Percentiles rank a stretch among this genome's conserved stretches.
Evolutionary conservation across 2,329 filamentous ascomycete species (phyloP).

Genomic region (Bipolaris zeicola): DNA sequence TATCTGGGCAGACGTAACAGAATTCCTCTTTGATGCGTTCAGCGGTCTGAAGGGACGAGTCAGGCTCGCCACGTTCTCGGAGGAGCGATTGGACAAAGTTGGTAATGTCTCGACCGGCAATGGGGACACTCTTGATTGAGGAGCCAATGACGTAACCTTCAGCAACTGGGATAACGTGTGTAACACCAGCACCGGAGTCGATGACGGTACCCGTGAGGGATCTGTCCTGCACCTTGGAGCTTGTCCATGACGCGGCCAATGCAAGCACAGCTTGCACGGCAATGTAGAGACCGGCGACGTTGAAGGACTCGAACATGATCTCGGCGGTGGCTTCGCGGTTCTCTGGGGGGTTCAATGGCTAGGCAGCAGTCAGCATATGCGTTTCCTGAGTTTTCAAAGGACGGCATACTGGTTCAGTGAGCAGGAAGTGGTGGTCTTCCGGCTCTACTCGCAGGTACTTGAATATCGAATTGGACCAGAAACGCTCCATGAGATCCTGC

Average conservation of each 20-base stretch:
- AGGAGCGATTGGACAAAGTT: constrained; percentile 98
- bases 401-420: constrained; percentile 85
- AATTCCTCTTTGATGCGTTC: constrained; percentile 99
- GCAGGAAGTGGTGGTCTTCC: constrained; percentile 97
- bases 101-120: constrained; percentile 96
- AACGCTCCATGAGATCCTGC: constrained; percentile 98
- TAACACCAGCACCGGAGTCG: constrained; percentile 97
- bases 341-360: constrained; percentile 97
- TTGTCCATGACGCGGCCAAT: constrained; percentile 96
- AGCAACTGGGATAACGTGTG: constrained; percentile 97
- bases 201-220: constrained; percentile 97
- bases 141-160: constrained; percentile 99
- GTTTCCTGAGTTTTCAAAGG: not conserved
- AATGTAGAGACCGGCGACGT: constrained; percentile 98
- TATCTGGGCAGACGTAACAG: constrained; percentile 98
- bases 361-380: constrained; percentile 19
- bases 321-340: constrained; percentile 99
- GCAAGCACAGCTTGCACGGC: constrained; percentile 97
- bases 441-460: constrained; percentile 98
- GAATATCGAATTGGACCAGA: constrained; percentile 99
- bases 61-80: constrained; percentile 92
- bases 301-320: constrained; percentile 99
- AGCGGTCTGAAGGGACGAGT: constrained; percentile 95
- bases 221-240: constrained; percentile 94
- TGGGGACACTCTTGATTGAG: constrained; percentile 98